Conservation (phyloP, 2,329 filamentous ascomycete species). For the Ascosphaera apis region DNA sequence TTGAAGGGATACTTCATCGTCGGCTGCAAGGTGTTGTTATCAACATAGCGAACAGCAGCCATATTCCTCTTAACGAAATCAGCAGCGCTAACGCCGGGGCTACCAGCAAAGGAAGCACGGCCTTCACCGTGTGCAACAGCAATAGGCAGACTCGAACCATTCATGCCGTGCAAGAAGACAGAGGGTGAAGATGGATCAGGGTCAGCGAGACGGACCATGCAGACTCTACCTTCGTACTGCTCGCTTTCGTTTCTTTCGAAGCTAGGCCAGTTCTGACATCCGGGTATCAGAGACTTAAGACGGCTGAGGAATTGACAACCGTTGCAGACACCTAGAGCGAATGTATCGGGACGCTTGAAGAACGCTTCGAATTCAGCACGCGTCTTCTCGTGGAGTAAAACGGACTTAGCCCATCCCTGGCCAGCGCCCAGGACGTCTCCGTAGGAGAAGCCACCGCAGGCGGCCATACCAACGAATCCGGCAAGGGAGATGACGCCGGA, state of each 20-base stretch:
- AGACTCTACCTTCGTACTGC: constrained; percentile 74
- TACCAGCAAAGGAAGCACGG: constrained; percentile 44
- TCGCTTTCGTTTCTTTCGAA: constrained; percentile 69
- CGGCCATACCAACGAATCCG: constrained; percentile 69
- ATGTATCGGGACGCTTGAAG: constrained; percentile 74
- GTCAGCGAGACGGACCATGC: constrained; percentile 61
- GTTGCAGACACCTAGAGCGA: constrained; percentile 86
- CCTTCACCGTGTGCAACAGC: constrained; percentile 83
- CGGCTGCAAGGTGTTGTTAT: constrained; percentile 46
- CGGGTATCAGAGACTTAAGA: constrained; percentile 63
- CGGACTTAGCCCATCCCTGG: constrained; percentile 85
- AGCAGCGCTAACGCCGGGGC: constrained; percentile 20
- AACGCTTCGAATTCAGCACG: constrained; percentile 61
- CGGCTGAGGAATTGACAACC: constrained; percentile 87
- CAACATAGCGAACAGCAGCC: constrained; percentile 60
- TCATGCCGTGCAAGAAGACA: constrained; percentile 85
- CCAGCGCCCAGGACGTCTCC: constrained; percentile 85
- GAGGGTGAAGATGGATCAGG: constrained; percentile 31
- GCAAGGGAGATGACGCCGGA: constrained; percentile 56
- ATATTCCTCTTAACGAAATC: constrained; percentile 41
- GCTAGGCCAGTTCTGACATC: constrained; percentile 58
- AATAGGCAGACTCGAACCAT: constrained; percentile 58
- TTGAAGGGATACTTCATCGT: constrained; percentile 78
- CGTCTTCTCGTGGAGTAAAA: constrained; percentile 57
- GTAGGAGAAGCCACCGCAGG: constrained; percentile 94